Evolutionary conservation across 1,139 yeast species (phyloP).

Genomic region (Blastobotrys apis): DNA sequence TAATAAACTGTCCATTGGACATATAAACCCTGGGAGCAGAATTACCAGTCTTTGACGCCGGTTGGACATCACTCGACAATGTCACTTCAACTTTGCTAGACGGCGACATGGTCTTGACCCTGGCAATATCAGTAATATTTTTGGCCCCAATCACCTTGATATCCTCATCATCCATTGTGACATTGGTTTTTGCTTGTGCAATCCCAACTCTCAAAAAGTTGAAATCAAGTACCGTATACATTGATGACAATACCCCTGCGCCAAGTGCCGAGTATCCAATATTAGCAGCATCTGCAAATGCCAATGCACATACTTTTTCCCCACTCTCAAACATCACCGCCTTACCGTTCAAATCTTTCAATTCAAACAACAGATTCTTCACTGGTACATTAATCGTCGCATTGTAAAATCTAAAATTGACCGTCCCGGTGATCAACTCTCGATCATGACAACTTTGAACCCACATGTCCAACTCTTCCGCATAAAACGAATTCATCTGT

Average conservation of each 20-base stretch:
- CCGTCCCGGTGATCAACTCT: slow-evolving; percentile 43
- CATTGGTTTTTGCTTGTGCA: slow-evolving; percentile 43
- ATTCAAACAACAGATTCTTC: slow-evolving; percentile 44
- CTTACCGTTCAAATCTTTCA: slow-evolving; percentile 25
- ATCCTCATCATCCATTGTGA: background rate
- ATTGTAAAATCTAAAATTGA: slow-evolving; percentile 54
- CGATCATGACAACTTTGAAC: slow-evolving; percentile 57
- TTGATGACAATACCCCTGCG: slow-evolving; percentile 50
- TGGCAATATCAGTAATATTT: background rate
- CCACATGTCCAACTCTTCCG: slow-evolving; percentile 39
- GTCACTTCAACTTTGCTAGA: background rate
- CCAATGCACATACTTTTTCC: slow-evolving; percentile 55
- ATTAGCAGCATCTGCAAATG: slow-evolving; percentile 48
- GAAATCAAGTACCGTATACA: slow-evolving; percentile 59
- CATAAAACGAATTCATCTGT: slow-evolving; percentile 26
- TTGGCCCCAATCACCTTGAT: background rate
- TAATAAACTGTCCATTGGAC: slow-evolving; percentile 12
- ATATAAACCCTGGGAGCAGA: slow-evolving; percentile 8
- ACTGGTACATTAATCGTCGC: slow-evolving; percentile 53
- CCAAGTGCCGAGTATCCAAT: slow-evolving; percentile 61
- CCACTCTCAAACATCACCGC: slow-evolving; percentile 42
- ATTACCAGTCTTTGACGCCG: slow-evolving; percentile 1
- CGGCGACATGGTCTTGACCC: background rate
- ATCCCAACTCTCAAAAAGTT: slow-evolving; percentile 57
- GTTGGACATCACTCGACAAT: background rate